Percentiles rank a stretch among this genome's conserved stretches.
phyloP scores from a whole-genome alignment of 1,284 basidiomycete genomes.

The Tausonia pullulans region DNA sequence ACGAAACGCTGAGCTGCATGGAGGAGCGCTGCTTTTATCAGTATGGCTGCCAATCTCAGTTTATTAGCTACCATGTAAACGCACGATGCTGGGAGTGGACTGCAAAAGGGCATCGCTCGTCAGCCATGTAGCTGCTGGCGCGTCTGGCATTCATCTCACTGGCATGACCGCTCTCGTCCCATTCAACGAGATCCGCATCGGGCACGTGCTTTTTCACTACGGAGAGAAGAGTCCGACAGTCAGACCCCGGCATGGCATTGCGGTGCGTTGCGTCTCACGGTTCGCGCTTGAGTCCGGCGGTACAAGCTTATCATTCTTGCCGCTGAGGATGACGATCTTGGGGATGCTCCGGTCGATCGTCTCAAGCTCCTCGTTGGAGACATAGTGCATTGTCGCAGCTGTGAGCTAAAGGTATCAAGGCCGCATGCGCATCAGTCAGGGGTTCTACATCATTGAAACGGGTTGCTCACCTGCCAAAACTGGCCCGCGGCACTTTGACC shows the following conservation, averaged over 20 bases:
- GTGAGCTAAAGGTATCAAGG: neutral
- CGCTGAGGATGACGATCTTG: conserved; percentile 10
- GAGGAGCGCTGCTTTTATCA: neutral
- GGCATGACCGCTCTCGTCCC: conserved; percentile 57
- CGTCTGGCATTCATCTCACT: neutral
- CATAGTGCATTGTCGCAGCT: conserved; percentile 10
- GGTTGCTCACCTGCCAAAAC: neutral
- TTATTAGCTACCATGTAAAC: neutral
- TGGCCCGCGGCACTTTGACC: neutral
- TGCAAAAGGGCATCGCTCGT: neutral
- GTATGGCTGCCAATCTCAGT: neutral
- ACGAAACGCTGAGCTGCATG: neutral
- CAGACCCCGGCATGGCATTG: neutral
- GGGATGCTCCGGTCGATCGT: conserved; percentile 3
- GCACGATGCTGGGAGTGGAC: conserved; percentile 44
- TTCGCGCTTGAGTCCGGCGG: conserved; percentile 5
- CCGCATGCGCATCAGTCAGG: too few relatives aligned
- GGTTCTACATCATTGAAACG: too few relatives aligned
- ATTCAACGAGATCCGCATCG: conserved; percentile 54
- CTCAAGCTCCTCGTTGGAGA: neutral
- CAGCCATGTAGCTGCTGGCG: too few relatives aligned
- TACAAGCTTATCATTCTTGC: conserved; percentile 3
- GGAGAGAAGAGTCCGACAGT: neutral
- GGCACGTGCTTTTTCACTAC: conserved; percentile 51
- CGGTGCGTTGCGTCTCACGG: neutral